A percentile compares a stretch with the other conserved stretches of the same genome.
phyloP scores from a whole-genome alignment of 805 yeast species.

The Cyberlindnera veronae region DNA sequence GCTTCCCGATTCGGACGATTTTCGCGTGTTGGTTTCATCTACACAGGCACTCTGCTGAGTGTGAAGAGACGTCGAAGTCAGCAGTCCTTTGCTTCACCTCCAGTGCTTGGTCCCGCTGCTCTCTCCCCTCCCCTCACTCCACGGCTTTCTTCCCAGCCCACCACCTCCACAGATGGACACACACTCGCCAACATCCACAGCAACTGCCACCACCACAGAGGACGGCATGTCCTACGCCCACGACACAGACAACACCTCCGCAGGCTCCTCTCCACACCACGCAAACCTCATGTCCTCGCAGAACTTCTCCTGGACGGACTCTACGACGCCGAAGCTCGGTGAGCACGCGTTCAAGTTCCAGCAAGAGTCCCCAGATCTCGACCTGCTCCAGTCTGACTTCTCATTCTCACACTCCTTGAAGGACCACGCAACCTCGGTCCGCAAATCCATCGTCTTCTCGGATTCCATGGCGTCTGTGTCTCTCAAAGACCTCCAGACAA shows the following conservation, averaged over 20 bases:
- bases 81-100: no score
- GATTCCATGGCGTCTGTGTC: slow-evolving; percentile 24
- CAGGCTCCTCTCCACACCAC: slow-evolving; percentile 8
- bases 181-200: slow-evolving; percentile 10
- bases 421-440: slow-evolving; percentile 22
- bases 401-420: slow-evolving; percentile 17
- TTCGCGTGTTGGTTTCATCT: slow-evolving; percentile 2
- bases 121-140: neutral
- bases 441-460: slow-evolving; percentile 24
- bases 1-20: slow-evolving; percentile 2
- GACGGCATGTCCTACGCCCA: slow-evolving; percentile 14
- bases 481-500: slow-evolving; percentile 1
- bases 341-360: slow-evolving; percentile 11
- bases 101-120: no score
- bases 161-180: neutral
- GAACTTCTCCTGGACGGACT: slow-evolving; percentile 6
- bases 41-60: no score
- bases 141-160: neutral
- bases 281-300: neutral
- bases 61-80: no score
- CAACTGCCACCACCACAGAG: slow-evolving; percentile 7
- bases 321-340: slow-evolving; percentile 10
- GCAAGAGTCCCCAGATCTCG: slow-evolving; percentile 21
- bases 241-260: slow-evolving; percentile 13
- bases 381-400: slow-evolving; percentile 19